These are phyloP conservation scores for Umbellularia californica DNA, from an alignment of 164 flowering plant species.

Conservation along the genomic window DNA sequence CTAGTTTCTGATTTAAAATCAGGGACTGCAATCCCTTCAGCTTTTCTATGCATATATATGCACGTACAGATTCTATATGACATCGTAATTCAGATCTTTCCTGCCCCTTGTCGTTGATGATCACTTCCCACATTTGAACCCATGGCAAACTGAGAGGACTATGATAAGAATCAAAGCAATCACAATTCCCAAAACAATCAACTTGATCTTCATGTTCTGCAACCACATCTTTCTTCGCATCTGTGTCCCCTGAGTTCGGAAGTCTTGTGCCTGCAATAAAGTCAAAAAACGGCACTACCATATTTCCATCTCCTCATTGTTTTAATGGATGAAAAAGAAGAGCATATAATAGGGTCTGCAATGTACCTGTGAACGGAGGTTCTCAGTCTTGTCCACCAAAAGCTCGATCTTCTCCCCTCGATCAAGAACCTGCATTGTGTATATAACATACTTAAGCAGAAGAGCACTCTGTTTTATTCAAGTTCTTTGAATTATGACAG, in stretches of 20 bases:
- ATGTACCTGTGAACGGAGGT: slow-evolving; percentile 77
- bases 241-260: slow-evolving; percentile 19
- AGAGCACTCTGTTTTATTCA: not conserved
- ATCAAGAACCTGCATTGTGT: slow-evolving; percentile 70
- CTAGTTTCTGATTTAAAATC: not conserved
- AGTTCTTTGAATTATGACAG: not conserved
- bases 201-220: slow-evolving; percentile 27
- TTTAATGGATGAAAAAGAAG: not conserved
- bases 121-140: slow-evolving; percentile 21
- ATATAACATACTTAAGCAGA: not conserved
- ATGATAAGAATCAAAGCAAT: slow-evolving; percentile 25
- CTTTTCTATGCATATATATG: slow-evolving; percentile 1
- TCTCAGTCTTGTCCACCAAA: slow-evolving; percentile 91
- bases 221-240: slow-evolving; percentile 27
- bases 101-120: not conserved
- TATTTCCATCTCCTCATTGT: not conserved
- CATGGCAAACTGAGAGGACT: slow-evolving; percentile 22
- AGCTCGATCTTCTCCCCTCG: slow-evolving; percentile 95
- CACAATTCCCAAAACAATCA: slow-evolving; percentile 23
- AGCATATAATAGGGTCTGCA: not conserved
- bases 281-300: not conserved
- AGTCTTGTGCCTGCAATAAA: slow-evolving; percentile 20
- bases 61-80: not conserved
- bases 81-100: not conserved
- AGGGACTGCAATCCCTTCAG: not conserved